These are phyloP conservation scores for Trichoderma simmonsii DNA, from an alignment of 2,329 filamentous ascomycete species.

Conservation along the genomic window DNA sequence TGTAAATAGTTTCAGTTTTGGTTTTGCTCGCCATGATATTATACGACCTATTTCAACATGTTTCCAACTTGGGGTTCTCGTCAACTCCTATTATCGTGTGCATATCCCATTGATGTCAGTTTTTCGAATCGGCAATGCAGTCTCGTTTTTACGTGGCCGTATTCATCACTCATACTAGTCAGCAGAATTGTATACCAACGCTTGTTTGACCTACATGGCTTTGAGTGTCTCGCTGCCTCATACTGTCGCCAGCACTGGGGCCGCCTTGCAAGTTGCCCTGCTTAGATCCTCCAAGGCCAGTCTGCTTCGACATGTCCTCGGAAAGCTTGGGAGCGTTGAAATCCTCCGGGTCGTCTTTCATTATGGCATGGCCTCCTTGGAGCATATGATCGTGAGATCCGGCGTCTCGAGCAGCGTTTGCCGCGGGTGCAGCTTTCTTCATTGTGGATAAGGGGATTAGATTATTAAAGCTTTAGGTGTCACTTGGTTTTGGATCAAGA, in stretches of 20 bases:
- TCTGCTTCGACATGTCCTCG: neutral
- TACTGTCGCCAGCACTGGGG: neutral
- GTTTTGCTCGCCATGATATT: neutral
- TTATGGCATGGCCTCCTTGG: neutral
- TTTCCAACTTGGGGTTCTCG: neutral
- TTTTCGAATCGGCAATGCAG: neutral
- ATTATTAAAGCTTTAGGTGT: neutral
- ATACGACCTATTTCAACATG: neutral
- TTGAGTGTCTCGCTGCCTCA: neutral
- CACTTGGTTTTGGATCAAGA: neutral
- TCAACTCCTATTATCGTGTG: neutral
- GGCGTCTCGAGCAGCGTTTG: neutral
- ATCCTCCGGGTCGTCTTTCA: neutral
- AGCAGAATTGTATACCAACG: neutral
- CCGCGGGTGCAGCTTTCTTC: neutral
- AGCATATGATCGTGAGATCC: neutral
- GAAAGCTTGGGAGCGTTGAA: neutral
- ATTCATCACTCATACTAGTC: neutral
- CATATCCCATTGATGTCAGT: too few species aligned
- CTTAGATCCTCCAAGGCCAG: neutral
- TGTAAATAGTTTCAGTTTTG: neutral
- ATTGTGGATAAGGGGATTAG: neutral
- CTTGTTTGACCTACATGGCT: constrained; percentile 7
- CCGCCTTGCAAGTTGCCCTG: neutral
- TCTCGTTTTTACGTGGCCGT: neutral